Conservation (phyloP, 2,329 filamentous ascomycete species). For the Aspergillus clavatus region DNA sequence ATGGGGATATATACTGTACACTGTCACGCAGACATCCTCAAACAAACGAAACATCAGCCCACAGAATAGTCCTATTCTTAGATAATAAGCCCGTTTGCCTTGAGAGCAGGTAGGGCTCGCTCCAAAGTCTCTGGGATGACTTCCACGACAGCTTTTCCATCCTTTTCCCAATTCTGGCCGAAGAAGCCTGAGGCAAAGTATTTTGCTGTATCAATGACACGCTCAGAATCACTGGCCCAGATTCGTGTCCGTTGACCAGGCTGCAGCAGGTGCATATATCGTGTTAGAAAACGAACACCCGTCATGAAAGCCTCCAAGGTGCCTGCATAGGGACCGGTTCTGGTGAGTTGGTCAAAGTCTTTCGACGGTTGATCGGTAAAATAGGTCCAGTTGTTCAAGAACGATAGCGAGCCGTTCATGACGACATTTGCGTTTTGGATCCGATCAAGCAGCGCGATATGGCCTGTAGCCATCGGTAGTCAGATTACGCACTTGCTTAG, state of each 20-base stretch:
- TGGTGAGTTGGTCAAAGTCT: constrained; percentile 52
- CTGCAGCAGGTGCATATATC: constrained; percentile 48
- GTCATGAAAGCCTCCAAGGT: constrained; percentile 51
- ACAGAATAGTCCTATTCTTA: too few relatives aligned
- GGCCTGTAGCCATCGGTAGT: constrained; percentile 26
- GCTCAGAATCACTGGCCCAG: constrained; percentile 52
- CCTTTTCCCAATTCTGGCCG: constrained; percentile 44
- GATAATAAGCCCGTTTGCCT: too few relatives aligned
- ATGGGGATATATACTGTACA: too few relatives aligned
- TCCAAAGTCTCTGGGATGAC: constrained; percentile 50
- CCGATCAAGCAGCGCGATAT: constrained; percentile 47
- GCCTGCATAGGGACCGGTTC: constrained; percentile 53
- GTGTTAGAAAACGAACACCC: constrained; percentile 50
- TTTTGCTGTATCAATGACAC: constrained; percentile 54
- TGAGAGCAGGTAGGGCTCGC: too few relatives aligned
- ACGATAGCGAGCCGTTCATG: constrained; percentile 49
- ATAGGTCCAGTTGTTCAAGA: constrained; percentile 53
- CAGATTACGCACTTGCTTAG: constrained; percentile 1
- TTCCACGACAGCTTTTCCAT: constrained; percentile 40
- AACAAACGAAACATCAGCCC: too few relatives aligned
- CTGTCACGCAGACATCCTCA: too few relatives aligned
- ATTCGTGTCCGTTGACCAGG: constrained; percentile 35
- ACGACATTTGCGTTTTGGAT: constrained; percentile 40
- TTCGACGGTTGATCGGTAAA: constrained; percentile 44
- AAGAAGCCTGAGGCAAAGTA: constrained; percentile 55